These are phyloP conservation scores for Pythium sukuiense DNA, from an alignment of 352 stramenopile species.

Conservation along the genomic window DNA sequence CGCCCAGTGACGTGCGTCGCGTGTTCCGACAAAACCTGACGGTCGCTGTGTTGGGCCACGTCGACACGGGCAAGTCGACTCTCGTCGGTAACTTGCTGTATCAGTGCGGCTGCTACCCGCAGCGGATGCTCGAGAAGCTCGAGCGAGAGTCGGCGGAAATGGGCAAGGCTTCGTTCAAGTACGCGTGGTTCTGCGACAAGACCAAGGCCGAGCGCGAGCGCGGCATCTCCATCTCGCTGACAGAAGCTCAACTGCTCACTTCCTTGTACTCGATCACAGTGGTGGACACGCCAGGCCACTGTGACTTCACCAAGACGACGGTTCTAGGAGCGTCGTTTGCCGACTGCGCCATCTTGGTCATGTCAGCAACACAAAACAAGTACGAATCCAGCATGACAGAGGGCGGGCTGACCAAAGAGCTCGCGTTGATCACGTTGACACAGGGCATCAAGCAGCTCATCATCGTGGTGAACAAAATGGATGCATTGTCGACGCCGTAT, in stretches of 20 bases:
- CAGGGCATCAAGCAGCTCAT: slow-evolving; percentile 98
- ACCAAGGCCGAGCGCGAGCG: slow-evolving; percentile 87
- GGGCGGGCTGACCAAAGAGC: slow-evolving; percentile 93
- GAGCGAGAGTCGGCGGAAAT: slow-evolving; percentile 94
- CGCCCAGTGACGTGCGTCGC: neutral
- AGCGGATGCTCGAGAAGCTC: slow-evolving; percentile 97
- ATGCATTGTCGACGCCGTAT: slow-evolving; percentile 94
- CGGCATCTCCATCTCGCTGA: slow-evolving; percentile 97
- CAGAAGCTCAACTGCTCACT: slow-evolving; percentile 96
- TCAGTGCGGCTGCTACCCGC: slow-evolving; percentile 96
- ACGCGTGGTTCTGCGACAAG: slow-evolving; percentile 98
- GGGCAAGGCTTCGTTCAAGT: slow-evolving; percentile 98
- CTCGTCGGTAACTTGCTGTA: slow-evolving; percentile 98
- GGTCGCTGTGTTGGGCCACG: slow-evolving; percentile 94
- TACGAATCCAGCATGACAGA: slow-evolving; percentile 95
- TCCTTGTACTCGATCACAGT: slow-evolving; percentile 94
- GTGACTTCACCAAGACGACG: slow-evolving; percentile 99
- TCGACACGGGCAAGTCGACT: slow-evolving; percentile 98
- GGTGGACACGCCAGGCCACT: slow-evolving; percentile 97
- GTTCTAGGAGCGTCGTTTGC: slow-evolving; percentile 96
- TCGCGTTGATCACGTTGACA: slow-evolving; percentile 95
- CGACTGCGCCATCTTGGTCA: slow-evolving; percentile 95
- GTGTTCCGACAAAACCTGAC: slow-evolving; percentile 41
- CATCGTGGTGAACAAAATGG: slow-evolving; percentile 99
- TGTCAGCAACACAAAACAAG: slow-evolving; percentile 88